phyloP scores from a whole-genome alignment of 106 monocot genomes.

The Apostasia ramifera region DNA sequence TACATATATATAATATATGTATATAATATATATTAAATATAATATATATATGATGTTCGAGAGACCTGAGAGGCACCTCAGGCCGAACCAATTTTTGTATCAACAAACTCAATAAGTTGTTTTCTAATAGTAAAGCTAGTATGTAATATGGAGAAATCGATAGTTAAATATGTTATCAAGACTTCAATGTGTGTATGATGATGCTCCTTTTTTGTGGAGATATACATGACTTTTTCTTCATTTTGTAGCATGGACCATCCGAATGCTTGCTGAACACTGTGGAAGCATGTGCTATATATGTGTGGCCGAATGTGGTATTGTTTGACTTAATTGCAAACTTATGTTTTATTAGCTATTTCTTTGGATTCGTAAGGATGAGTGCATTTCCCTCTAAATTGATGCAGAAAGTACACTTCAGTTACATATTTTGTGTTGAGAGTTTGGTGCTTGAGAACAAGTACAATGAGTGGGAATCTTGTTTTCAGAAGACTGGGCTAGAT shows the following conservation, averaged over 20 bases:
- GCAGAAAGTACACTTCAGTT: slow-evolving; percentile 73
- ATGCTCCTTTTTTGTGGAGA: not conserved
- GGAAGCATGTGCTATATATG: slow-evolving; percentile 84
- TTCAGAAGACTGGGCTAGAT: slow-evolving; percentile 42
- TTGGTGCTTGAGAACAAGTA: slow-evolving; percentile 44
- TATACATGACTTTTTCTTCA: not conserved
- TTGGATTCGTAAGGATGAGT: not conserved
- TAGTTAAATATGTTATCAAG: too few relatives aligned
- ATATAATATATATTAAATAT: too few relatives aligned
- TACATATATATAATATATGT: too few relatives aligned
- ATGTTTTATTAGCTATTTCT: not conserved
- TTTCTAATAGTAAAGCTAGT: too few relatives aligned
- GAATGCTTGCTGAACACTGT: slow-evolving; percentile 85
- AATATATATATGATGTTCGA: too few relatives aligned
- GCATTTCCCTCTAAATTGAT: slow-evolving; percentile 7
- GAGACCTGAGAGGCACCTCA: too few relatives aligned
- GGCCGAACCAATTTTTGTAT: too few relatives aligned
- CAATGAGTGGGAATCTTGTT: slow-evolving; percentile 70
- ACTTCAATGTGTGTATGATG: too few relatives aligned
- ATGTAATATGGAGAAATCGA: too few relatives aligned
- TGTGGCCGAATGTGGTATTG: slow-evolving; percentile 83
- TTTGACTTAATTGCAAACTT: not conserved
- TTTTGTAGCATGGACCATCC: slow-evolving; percentile 76
- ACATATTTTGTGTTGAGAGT: slow-evolving; percentile 76
- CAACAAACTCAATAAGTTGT: too few relatives aligned